Evolutionary conservation across 2,329 filamentous ascomycete species (phyloP), one percentile per base, ranked within the genome.

Genomic region (Cladophialophora bantiana): DNA sequence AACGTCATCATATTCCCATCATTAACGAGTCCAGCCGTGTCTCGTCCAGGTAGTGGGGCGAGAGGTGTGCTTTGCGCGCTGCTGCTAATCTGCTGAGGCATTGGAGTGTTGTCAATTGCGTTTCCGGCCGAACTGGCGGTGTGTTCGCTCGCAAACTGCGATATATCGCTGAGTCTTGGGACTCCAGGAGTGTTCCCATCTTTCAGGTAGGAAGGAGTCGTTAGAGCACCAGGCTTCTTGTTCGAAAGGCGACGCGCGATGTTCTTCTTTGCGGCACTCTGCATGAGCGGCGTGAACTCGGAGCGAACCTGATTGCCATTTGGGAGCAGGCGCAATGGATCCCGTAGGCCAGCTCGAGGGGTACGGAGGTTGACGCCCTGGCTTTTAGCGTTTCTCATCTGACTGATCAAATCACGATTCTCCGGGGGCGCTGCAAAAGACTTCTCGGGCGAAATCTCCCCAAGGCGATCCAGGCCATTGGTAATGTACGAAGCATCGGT

Each of bases 231-330:
- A 64, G 75, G 73, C 79, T 83, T 78, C 88, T 90, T 79, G 86
- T 87, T 77, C 86, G 90, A 77, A 85, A 87, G 71, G 76, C 81
- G 76, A 72, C 79, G 78, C 76, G 85, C 69, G 80, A 86, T 78
- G 83, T 89, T 82, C 83, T 91, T 85, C 83, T 93, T 82, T 84
- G 94, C 83, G 82, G 84, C 75, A 73, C 87, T 89, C 79, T 96
- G 97, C 76, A 99, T 87, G 72, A 99, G 83, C 0, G 96, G 95
- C 0, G 95, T 99, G 78, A 99, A 99, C 75, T 99, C 96, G 73
- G 89, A 89, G 70, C 83, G 85, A 12, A 74, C 74, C 4, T 78
- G 75, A 15, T 81, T 83, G 70, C 86, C 85, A 42, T 84, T 83
- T 26, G 89, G 90, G 26, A 93, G 83, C 74, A 93, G 95, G 74